Conservation (phyloP, 2,329 filamentous ascomycete species). For the Colletotrichum lupini region DNA sequence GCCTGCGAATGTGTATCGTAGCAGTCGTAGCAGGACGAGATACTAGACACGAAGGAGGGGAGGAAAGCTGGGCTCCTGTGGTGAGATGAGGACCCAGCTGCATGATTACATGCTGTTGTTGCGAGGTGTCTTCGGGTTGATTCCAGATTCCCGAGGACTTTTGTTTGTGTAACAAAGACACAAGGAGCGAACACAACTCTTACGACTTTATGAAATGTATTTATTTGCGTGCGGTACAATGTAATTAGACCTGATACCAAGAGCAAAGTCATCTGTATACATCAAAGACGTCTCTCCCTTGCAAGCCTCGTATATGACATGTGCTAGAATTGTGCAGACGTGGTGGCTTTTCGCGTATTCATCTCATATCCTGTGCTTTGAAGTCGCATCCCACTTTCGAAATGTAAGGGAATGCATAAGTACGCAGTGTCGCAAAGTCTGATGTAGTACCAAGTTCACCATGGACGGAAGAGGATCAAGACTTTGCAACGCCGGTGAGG, state of each 20-base stretch:
- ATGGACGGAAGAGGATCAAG: accelerated
- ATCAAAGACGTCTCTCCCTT: background rate
- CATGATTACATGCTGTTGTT: background rate
- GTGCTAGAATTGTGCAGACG: background rate
- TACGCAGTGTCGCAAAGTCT: too few species aligned
- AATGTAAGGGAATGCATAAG: too few species aligned
- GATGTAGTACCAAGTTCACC: background rate
- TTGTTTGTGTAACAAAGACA: background rate
- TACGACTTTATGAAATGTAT: background rate
- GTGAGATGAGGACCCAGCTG: background rate
- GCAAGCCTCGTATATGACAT: background rate
- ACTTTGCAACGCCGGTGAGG: background rate
- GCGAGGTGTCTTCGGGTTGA: background rate
- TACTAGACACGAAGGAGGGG: background rate
- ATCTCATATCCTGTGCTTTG: too few species aligned
- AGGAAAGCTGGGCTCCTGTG: too few species aligned
- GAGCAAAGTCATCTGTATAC: background rate
- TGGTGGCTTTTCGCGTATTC: too few species aligned
- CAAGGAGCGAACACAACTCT: background rate
- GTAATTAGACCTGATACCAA: background rate
- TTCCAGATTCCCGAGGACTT: background rate
- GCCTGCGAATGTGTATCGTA: constrained; percentile 19
- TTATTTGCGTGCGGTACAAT: background rate
- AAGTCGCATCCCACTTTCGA: too few species aligned
- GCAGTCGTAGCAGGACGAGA: constrained; percentile 27